Evolutionary conservation across 176 grass and related monocot species (phyloP).

Genomic region (Cymbopogon citratus): DNA sequence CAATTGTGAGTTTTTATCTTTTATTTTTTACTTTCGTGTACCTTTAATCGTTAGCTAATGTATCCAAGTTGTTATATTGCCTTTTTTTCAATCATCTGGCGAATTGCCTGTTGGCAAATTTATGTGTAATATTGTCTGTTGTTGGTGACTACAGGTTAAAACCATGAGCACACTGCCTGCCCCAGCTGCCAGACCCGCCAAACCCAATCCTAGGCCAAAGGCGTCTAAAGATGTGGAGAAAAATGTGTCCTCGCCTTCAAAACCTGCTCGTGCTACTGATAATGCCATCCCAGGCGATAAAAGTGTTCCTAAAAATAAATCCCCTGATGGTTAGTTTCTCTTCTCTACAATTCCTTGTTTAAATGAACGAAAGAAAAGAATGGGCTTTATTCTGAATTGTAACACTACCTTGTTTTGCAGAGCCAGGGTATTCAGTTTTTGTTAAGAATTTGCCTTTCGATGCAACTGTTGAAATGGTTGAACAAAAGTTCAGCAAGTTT

Average conservation of each 20-base stretch:
- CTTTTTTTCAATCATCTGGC: not conserved
- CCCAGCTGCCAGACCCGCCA: constrained; percentile 18
- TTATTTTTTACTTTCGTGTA: not conserved
- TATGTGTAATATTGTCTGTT: not conserved
- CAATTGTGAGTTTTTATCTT: not conserved
- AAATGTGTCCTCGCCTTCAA: constrained; percentile 15
- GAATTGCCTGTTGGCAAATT: not conserved
- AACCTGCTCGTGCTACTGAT: constrained; percentile 27
- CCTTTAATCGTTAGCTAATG: not conserved
- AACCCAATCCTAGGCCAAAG: constrained; percentile 24
- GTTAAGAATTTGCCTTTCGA: constrained; percentile 68
- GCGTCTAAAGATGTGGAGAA: constrained; percentile 48
- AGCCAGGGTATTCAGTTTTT: constrained; percentile 63
- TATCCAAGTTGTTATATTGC: not conserved
- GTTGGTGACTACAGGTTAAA: constrained; percentile 32
- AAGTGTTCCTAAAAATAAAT: constrained; percentile 15
- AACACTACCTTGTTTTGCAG: constrained; percentile 22
- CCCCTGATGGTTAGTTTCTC: constrained; percentile 31
- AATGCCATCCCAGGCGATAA: constrained; percentile 21
- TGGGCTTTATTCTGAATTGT: not conserved
- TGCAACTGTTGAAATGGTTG: constrained; percentile 58
- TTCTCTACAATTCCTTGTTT: not conserved
- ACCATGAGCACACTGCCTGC: constrained; percentile 27
- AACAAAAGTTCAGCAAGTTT: constrained; percentile 65
- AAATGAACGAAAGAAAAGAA: not conserved